Conservation (phyloP, 2,329 filamentous ascomycete species). For the Dactylella cylindrospora region DNA sequence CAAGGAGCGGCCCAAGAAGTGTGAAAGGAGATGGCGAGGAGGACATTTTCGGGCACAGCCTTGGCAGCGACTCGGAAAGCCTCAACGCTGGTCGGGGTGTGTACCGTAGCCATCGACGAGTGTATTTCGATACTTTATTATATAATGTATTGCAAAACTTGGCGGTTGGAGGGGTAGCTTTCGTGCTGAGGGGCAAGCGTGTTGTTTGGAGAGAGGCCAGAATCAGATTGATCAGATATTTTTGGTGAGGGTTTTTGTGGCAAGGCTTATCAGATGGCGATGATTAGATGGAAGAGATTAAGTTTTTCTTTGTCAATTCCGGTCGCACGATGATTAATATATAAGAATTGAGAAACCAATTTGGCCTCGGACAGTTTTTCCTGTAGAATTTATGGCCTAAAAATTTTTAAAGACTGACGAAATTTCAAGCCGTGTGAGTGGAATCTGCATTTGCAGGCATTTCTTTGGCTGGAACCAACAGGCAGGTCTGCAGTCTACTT, state of each 20-base stretch:
- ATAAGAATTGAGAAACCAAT: too few species aligned
- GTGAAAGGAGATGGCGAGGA: constrained; percentile 90
- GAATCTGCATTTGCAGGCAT: too few species aligned
- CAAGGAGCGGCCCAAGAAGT: constrained; percentile 96
- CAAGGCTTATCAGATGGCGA: too few species aligned
- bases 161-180: constrained; percentile 26
- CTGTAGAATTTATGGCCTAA: too few species aligned
- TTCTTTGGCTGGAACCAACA: too few species aligned
- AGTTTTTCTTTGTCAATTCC: too few species aligned
- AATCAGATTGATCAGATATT: constrained; percentile 29
- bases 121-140: neutral
- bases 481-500: too few species aligned
- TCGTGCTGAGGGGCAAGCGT: constrained; percentile 8
- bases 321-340: too few species aligned
- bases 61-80: constrained; percentile 71
- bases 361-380: too few species aligned
- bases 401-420: too few species aligned
- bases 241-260: neutral
- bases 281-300: too few species aligned
- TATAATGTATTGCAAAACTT: constrained; percentile 1
- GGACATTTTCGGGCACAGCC: constrained; percentile 66
- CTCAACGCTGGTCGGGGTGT: constrained; percentile 71
- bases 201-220: neutral
- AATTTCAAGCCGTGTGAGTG: too few species aligned
- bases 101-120: constrained; percentile 68